Evolutionary conservation across 2,329 filamentous ascomycete species (phyloP).

Genomic region (Emergomyces africanus): DNA sequence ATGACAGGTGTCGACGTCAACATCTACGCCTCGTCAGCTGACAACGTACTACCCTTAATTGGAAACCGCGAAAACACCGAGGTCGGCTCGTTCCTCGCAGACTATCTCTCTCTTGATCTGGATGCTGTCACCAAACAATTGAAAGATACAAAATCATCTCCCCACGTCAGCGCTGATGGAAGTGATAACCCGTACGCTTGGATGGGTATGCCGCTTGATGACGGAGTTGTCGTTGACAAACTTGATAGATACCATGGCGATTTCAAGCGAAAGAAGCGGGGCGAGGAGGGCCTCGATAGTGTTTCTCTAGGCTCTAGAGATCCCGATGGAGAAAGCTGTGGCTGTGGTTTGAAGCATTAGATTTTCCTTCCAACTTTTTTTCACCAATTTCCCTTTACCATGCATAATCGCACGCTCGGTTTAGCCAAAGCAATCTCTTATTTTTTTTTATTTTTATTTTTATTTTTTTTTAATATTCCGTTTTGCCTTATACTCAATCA

Average conservation of each 20-base stretch:
- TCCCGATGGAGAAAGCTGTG: constrained; percentile 15
- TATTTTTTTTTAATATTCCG: background rate
- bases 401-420: background rate
- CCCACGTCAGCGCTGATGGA: constrained; percentile 1
- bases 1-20: constrained; percentile 75
- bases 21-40: constrained; percentile 70
- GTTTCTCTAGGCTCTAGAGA: background rate
- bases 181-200: constrained; percentile 20
- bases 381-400: background rate
- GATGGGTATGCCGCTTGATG: constrained; percentile 29
- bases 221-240: constrained; percentile 25
- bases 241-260: constrained; percentile 34
- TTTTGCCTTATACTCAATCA: background rate
- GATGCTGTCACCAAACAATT: constrained; percentile 66
- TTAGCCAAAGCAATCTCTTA: background rate
- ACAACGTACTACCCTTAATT: constrained; percentile 48
- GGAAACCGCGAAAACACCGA: constrained; percentile 96
- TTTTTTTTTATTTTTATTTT: background rate
- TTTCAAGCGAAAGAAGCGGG: constrained; percentile 21
- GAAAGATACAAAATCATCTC: constrained; percentile 22
- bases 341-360: constrained; percentile 17
- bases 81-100: constrained; percentile 65
- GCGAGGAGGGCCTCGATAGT: constrained; percentile 17
- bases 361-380: background rate
- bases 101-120: constrained; percentile 71